Evolutionary conservation across 2,329 filamentous ascomycete genomes (phyloP), one percentile per base, ranked within the genome.

Genomic region (Fusarium sp.): DNA sequence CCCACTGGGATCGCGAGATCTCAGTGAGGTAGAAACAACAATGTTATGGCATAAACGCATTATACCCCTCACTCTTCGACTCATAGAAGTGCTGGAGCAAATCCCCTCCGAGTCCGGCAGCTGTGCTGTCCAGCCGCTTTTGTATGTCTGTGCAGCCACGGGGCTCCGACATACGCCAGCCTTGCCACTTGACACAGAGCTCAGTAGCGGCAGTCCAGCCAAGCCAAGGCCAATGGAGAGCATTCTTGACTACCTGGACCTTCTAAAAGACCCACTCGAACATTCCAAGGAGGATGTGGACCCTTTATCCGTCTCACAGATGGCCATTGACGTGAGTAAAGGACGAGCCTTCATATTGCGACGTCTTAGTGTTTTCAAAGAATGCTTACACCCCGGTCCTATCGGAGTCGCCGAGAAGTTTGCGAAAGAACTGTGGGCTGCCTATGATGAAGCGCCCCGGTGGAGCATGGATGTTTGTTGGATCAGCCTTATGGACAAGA

Each of bases 171-270:
- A 52, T 6, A 35, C 4, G 2, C 12, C 49, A 8, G 0, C 18
- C 2, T 35, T 8, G 0, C 6, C 12, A 0, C 4, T 7, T 25
- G n/a, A 0, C 0, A 21, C 9, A 3, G 49, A 21, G 4, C 9
- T 12, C 32, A 13, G 49, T 16, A 3, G 6, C 1, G 1, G n/a
- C 5, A 32, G 21, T 9, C 9, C 9, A 2, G 2, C 32, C 1
- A 52, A 35, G 32, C 32, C 49, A 1, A 25, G 49, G 5, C 49
- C 49, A 0, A 52, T 52, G 49, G 49, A 52, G 9, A 52, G 30
- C 9, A 52, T 52, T 2, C 18, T 52, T 4, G 49, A 52, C 49
- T 52, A 52, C 6, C 30, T 52, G 2, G 49, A 52, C 2, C 49
- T 52, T 2, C n/a, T 52, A 0, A 52, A 25, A 21, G 49, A 52